Evolutionary conservation across 2,329 filamentous ascomycete genomes (phyloP).

Genomic region (Hirsutella minnesotensis): DNA sequence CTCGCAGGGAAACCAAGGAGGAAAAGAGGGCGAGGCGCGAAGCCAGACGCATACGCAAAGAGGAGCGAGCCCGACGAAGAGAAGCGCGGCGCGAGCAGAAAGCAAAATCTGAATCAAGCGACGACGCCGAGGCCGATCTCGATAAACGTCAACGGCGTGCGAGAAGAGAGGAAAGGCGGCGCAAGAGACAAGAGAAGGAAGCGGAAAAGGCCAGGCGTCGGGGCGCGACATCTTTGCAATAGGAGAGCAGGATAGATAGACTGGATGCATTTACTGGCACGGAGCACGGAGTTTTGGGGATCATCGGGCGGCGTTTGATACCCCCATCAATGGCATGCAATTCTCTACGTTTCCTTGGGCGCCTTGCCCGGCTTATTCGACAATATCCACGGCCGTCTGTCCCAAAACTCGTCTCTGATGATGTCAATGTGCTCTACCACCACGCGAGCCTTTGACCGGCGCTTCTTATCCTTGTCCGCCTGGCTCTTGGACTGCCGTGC

Average conservation of each 20-base stretch:
- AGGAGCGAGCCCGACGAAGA: constrained; percentile 12
- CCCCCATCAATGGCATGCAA: constrained; percentile 14
- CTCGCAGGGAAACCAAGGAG: constrained; percentile 29
- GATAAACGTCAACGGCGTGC: constrained; percentile 7
- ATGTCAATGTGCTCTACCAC: constrained; percentile 82
- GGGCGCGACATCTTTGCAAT: no score
- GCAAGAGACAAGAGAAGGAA: constrained; percentile 16
- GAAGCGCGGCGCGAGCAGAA: constrained; percentile 7
- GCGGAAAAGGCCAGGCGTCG: constrained; percentile 3
- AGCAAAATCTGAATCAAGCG: constrained; percentile 15
- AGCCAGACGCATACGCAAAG: constrained; percentile 18
- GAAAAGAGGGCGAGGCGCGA: constrained; percentile 25
- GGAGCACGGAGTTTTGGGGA: constrained; percentile 15
- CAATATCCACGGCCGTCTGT: constrained; percentile 70
- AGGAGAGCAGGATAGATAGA: constrained; percentile 1
- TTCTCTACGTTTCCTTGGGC: constrained; percentile 42
- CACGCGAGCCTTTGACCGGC: constrained; percentile 66
- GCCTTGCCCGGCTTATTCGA: constrained; percentile 62
- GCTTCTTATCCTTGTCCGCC: constrained; percentile 70
- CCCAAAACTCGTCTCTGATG: constrained; percentile 93
- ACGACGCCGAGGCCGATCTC: constrained; percentile 7
- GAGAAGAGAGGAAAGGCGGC: constrained; percentile 9
- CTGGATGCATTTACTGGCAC: not conserved
- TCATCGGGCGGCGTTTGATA: constrained; percentile 9
- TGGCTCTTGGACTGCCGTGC: constrained; percentile 63